Evolutionary conservation across 2,329 filamentous ascomycete genomes (phyloP).

Genomic region (Tolypocladium amazonense): DNA sequence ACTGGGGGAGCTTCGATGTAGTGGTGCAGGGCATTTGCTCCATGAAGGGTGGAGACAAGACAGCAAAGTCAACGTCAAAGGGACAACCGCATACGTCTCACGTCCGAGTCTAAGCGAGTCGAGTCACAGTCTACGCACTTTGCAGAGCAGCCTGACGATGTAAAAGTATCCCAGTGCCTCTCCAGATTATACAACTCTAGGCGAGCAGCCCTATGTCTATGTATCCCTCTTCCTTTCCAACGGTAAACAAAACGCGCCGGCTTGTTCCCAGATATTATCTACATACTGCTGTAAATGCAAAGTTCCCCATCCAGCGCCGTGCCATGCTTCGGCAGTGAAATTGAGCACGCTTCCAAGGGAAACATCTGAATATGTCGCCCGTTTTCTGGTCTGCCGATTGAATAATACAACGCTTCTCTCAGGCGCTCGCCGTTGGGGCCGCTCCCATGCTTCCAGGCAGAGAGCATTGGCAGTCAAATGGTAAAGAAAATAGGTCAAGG

Average conservation of each 20-base stretch:
- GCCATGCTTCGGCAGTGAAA: not conserved
- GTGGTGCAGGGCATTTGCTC: too few relatives aligned
- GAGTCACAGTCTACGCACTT: too few relatives aligned
- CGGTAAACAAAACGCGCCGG: not conserved
- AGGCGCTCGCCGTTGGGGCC: not conserved
- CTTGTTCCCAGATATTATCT: not conserved
- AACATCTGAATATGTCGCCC: not conserved
- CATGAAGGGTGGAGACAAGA: too few relatives aligned
- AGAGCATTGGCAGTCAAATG: not conserved
- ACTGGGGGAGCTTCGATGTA: too few relatives aligned
- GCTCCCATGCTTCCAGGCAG: not conserved
- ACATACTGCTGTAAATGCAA: not conserved
- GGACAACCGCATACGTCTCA: too few relatives aligned
- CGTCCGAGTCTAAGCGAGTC: too few relatives aligned
- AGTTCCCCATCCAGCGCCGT: not conserved
- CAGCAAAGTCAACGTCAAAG: too few relatives aligned
- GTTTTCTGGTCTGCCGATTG: not conserved
- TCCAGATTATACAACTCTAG: not conserved
- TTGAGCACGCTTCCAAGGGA: not conserved
- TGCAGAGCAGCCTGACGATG: too few relatives aligned
- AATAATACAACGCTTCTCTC: not conserved
- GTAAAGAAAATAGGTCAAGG: constrained; percentile 10
- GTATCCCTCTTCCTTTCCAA: not conserved
- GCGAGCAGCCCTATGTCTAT: not conserved
- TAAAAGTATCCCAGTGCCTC: not conserved